Evolutionary conservation across 108 stramenopile genomes (phyloP).

Genomic region (Skeletonema menzelii): DNA sequence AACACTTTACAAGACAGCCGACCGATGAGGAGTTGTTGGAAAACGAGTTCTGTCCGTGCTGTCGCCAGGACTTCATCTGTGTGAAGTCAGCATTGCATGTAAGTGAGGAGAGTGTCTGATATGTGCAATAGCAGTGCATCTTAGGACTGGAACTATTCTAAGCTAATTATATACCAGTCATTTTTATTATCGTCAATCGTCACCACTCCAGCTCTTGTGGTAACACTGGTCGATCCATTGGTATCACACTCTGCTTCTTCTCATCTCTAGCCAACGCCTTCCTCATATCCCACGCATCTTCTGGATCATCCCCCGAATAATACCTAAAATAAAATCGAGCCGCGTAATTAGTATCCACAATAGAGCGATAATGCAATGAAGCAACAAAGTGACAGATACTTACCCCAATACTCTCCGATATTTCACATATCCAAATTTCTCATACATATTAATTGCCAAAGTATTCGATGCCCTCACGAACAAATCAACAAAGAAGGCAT

Average conservation of each 20-base stretch:
- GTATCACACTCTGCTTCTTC: constrained; percentile 84
- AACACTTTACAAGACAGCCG: constrained; percentile 10
- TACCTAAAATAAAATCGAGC: neutral
- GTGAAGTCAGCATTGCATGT: neutral
- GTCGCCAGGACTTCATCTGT: constrained; percentile 51
- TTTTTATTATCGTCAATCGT: neutral
- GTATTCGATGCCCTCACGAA: constrained; percentile 88
- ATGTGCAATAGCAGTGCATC: neutral
- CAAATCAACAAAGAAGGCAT: constrained; percentile 98
- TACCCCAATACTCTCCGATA: constrained; percentile 92
- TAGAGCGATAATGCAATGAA: neutral
- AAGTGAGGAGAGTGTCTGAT: neutral
- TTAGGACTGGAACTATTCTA: neutral
- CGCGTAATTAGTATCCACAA: neutral
- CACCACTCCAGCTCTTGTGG: constrained; percentile 96
- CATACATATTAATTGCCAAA: constrained; percentile 96
- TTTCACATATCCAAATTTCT: constrained; percentile 91
- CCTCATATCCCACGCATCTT: constrained; percentile 96
- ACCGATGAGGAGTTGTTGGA: constrained; percentile 25
- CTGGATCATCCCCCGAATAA: constrained; percentile 78
- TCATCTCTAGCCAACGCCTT: constrained; percentile 89
- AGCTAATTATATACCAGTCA: neutral
- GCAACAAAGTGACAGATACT: constrained; percentile 17
- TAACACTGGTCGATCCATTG: constrained; percentile 79
- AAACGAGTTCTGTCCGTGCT: constrained; percentile 60